Conservation (phyloP, 805 yeast genomes). For the Scheffersomyces ergatensis region DNA sequence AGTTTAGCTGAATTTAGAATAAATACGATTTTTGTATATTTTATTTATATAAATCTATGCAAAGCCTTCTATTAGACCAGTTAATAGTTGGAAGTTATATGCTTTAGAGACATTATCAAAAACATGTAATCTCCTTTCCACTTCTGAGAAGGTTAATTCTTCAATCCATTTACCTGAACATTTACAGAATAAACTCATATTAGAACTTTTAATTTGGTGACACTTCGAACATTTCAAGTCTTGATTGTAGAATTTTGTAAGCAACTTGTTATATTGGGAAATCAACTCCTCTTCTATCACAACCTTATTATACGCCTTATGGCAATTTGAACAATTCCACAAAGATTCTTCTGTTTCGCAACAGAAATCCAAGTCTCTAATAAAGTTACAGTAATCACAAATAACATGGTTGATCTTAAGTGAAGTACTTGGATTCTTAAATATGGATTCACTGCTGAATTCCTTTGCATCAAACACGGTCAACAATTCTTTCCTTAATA, state of each 20-base stretch:
- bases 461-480: conserved; percentile 77
- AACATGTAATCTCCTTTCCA: conserved; percentile 45
- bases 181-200: conserved; percentile 70
- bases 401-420: conserved; percentile 64
- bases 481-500: conserved; percentile 72
- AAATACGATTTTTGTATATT: background rate
- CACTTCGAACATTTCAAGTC: conserved; percentile 83
- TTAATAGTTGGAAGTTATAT: conserved; percentile 59
- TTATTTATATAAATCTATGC: conserved; percentile 2
- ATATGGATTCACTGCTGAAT: conserved; percentile 72
- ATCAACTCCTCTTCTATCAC: conserved; percentile 79
- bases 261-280: conserved; percentile 52
- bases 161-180: conserved; percentile 89
- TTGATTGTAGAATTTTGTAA: conserved; percentile 69
- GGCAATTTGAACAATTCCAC: conserved; percentile 70
- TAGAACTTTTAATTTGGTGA: conserved; percentile 59
- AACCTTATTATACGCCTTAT: conserved; percentile 58
- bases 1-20: no score
- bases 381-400: conserved; percentile 76
- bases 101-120: conserved; percentile 58
- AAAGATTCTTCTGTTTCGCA: conserved; percentile 52
- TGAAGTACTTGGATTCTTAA: conserved; percentile 71
- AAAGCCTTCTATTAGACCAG: conserved; percentile 28
- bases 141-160: conserved; percentile 43
- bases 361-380: conserved; percentile 80